A percentile compares a stretch with the other conserved stretches of the same genome.
These are phyloP conservation scores for Hevea brasiliensis DNA, from an alignment of 345 rosid species.

Conservation along the genomic window DNA sequence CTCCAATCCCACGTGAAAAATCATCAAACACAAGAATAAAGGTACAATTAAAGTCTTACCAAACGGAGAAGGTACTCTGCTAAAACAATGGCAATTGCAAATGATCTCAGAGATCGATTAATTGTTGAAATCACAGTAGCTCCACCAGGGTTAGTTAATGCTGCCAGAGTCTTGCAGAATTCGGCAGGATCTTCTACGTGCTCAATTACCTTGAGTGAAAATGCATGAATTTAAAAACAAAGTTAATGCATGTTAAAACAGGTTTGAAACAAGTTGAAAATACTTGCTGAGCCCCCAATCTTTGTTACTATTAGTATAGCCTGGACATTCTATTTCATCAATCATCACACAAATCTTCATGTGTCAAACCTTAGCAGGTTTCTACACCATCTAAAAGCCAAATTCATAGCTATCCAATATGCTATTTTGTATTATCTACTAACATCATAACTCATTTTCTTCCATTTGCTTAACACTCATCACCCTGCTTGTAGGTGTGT, in stretches of 20 bases:
- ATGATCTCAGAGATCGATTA: slow-evolving; percentile 84
- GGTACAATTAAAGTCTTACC: slow-evolving; percentile 42
- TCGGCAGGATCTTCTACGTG: slow-evolving; percentile 90
- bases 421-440: not conserved
- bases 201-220: slow-evolving; percentile 64
- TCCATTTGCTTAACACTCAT: not conserved
- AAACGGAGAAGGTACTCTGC: slow-evolving; percentile 87
- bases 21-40: not conserved
- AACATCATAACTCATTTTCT: too few relatives aligned
- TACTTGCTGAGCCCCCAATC: not conserved
- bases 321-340: too few relatives aligned
- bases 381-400: not conserved
- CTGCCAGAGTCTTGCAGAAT: slow-evolving; percentile 84
- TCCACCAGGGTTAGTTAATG: slow-evolving; percentile 61
- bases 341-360: not conserved
- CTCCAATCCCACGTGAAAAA: too few relatives aligned
- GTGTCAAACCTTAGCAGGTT: not conserved
- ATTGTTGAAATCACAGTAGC: slow-evolving; percentile 79
- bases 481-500: too few relatives aligned
- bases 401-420: not conserved
- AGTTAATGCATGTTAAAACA: not conserved
- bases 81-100: slow-evolving; percentile 75
- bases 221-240: not conserved
- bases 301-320: not conserved
- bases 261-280: too few relatives aligned